Percentiles rank a stretch among this genome's conserved stretches.
phyloP scores from a whole-genome alignment of 805 yeast species.

The Priceomyces fermenticarens region DNA sequence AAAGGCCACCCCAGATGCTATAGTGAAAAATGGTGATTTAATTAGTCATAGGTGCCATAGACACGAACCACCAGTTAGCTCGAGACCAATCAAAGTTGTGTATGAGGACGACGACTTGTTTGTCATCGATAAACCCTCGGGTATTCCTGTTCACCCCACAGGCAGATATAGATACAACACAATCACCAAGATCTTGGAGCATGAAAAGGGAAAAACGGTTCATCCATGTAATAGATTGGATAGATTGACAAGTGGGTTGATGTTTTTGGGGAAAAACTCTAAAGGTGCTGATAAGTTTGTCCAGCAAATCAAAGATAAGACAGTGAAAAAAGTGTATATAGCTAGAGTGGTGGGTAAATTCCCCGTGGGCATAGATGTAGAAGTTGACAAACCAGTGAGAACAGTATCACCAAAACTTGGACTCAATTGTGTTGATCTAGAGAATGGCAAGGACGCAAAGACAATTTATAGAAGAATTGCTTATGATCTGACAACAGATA shows the following conservation, averaged over 20 bases:
- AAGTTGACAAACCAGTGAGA: constrained; percentile 63
- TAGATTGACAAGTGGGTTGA: constrained; percentile 85
- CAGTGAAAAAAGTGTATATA: constrained; percentile 76
- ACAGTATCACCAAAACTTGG: constrained; percentile 75
- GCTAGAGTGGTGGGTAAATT: constrained; percentile 89
- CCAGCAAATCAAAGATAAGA: constrained; percentile 66
- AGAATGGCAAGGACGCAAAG: constrained; percentile 64
- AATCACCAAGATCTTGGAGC: constrained; percentile 71
- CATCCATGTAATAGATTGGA: constrained; percentile 87
- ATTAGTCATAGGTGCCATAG: constrained; percentile 78
- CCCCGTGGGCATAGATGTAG: constrained; percentile 48
- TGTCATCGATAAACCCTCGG: constrained; percentile 90
- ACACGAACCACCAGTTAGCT: constrained; percentile 84
- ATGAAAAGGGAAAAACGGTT: constrained; percentile 61
- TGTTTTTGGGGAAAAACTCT: constrained; percentile 85
- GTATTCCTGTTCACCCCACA: constrained; percentile 94
- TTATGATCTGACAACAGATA: constrained; percentile 54
- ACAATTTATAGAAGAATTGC: constrained; percentile 68
- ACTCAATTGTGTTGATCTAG: constrained; percentile 50
- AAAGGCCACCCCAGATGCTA: constrained; percentile 60
- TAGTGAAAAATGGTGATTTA: constrained; percentile 77
- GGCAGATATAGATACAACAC: constrained; percentile 78
- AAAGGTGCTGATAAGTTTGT: constrained; percentile 75
- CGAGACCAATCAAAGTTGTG: constrained; percentile 60
- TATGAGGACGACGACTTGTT: constrained; percentile 71